A percentile compares a stretch with the other conserved stretches of the same genome.
phyloP scores from a whole-genome alignment of 179 eudicot genomes.

The Corrigiola litoralis region DNA sequence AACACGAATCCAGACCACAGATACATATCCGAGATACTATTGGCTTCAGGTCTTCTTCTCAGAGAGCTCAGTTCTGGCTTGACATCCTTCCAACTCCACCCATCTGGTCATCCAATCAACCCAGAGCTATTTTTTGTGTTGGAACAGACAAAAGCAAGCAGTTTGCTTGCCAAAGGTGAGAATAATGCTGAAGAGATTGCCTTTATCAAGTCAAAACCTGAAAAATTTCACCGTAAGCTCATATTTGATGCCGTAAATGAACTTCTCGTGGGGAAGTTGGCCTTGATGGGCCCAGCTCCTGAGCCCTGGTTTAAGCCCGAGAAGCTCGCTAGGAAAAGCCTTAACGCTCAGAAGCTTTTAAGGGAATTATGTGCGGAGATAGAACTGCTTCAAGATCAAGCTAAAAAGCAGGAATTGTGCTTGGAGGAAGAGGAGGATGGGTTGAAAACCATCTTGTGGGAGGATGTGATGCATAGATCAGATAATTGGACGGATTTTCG shows the following conservation, averaged over 20 bases:
- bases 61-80: conserved; percentile 71
- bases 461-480: conserved; percentile 61
- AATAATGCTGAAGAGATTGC: conserved; percentile 19
- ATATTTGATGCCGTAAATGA: conserved; percentile 84
- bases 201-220: conserved; percentile 32
- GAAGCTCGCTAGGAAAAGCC: conserved; percentile 45
- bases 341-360: conserved; percentile 75
- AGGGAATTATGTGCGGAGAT: conserved; percentile 79
- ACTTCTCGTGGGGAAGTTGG: conserved; percentile 55
- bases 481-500: conserved; percentile 56
- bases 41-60: conserved; percentile 93
- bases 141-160: conserved; percentile 89
- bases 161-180: conserved; percentile 37
- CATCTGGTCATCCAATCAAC: conserved; percentile 65
- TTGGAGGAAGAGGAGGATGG: conserved; percentile 61
- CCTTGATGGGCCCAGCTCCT: conserved; percentile 20
- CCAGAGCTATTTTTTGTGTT: conserved; percentile 73
- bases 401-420: conserved; percentile 22
- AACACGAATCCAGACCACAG: conserved; percentile 81
- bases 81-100: conserved; percentile 68
- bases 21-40: conserved; percentile 73
- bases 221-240: conserved; percentile 69
- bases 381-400: conserved; percentile 53
- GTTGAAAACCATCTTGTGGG: conserved; percentile 57
- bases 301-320: conserved; percentile 53